A percentile compares a stretch with the other conserved stretches of the same genome.
phyloP scores from a whole-genome alignment of 352 stramenopile genomes.

The Pythium brassicae region DNA sequence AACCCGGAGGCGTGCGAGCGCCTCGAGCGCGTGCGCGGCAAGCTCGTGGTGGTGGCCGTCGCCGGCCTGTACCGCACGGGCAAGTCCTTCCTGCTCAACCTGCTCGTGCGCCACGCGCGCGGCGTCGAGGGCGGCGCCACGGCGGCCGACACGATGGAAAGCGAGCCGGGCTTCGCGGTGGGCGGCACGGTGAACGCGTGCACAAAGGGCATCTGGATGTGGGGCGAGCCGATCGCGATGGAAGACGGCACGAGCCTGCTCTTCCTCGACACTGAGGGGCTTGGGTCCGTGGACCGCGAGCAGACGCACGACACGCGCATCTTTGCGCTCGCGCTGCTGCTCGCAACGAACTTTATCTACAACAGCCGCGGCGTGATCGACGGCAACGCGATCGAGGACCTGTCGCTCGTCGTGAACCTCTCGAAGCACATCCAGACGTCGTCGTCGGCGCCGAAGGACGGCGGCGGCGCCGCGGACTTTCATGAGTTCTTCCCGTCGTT shows the following conservation, averaged over 20 bases:
- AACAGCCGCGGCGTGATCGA: slow-evolving; percentile 90
- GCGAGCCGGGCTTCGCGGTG: slow-evolving; percentile 61
- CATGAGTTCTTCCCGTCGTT: slow-evolving; percentile 87
- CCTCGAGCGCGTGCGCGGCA: slow-evolving; percentile 69
- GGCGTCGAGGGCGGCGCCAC: slow-evolving; percentile 19
- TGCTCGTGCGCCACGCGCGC: slow-evolving; percentile 64
- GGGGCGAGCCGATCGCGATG: slow-evolving; percentile 70
- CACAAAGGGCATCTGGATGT: slow-evolving; percentile 92
- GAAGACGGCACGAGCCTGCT: slow-evolving; percentile 68
- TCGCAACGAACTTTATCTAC: slow-evolving; percentile 89
- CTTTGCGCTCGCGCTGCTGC: slow-evolving; percentile 83
- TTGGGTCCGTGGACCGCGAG: slow-evolving; percentile 76
- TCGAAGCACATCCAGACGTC: slow-evolving; percentile 88
- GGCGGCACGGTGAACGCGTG: slow-evolving; percentile 85
- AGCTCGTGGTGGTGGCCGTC: slow-evolving; percentile 83
- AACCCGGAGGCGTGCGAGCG: slow-evolving; percentile 66
- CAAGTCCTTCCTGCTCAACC: slow-evolving; percentile 89
- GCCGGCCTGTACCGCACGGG: slow-evolving; percentile 87
- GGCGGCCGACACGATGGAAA: slow-evolving; percentile 12
- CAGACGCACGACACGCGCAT: slow-evolving; percentile 90
- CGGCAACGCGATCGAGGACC: slow-evolving; percentile 83
- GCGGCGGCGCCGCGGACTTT: slow-evolving; percentile 24
- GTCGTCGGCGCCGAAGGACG: slow-evolving; percentile 18
- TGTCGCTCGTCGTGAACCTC: slow-evolving; percentile 89
- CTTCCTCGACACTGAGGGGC: slow-evolving; percentile 88